These are phyloP conservation scores for Triticum monococcum DNA, from an alignment of 176 grass and related monocot species.

Conservation along the genomic window DNA sequence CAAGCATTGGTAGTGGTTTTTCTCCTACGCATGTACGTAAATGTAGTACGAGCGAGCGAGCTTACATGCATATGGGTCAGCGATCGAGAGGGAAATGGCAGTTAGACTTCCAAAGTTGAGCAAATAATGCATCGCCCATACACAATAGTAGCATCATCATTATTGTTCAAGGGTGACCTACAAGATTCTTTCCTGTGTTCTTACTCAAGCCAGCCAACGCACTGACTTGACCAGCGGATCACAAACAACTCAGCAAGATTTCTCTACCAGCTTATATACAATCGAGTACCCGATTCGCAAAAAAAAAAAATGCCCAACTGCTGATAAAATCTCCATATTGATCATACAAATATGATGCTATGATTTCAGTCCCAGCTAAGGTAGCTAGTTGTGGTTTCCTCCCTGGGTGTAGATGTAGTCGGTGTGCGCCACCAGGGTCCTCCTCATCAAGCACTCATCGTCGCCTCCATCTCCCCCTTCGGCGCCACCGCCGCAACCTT, in stretches of 20 bases:
- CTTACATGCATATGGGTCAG: background rate
- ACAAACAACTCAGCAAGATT: background rate
- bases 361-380: background rate
- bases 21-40: background rate
- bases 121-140: background rate
- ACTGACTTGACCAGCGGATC: background rate
- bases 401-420: slow-evolving; percentile 20
- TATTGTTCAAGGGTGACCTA: background rate
- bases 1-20: too few relatives aligned
- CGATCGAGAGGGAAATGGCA: background rate
- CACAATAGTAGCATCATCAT: background rate
- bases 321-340: background rate
- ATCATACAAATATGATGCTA: background rate
- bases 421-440: slow-evolving; percentile 5
- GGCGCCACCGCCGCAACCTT: background rate
- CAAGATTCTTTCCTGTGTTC: background rate
- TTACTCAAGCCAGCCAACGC: background rate
- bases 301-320: background rate
- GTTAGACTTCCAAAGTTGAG: background rate
- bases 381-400: slow-evolving; percentile 5
- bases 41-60: background rate
- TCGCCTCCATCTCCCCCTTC: background rate
- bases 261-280: background rate
- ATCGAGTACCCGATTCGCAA: background rate
- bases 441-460: slow-evolving; percentile 5